phyloP scores from a whole-genome alignment of 768 basidiomycete species.

The Podaxis rugospora region DNA sequence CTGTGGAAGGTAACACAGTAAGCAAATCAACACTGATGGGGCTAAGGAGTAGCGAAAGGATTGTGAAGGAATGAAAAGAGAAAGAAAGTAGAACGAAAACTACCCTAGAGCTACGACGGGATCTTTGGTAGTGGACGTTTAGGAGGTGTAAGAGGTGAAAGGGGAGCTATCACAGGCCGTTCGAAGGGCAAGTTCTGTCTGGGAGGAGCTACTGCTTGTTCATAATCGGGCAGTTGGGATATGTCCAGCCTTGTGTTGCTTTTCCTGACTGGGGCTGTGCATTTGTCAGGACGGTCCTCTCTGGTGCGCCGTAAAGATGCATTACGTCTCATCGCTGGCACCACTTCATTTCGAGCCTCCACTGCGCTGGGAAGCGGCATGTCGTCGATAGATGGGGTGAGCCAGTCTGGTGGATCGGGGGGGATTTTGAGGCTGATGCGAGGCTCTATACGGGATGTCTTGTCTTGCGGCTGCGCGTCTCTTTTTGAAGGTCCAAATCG shows the following conservation, averaged over 20 bases:
- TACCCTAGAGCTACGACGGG: not conserved
- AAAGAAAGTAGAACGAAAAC: no score
- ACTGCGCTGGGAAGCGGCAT: not conserved
- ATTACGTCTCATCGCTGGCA: no score
- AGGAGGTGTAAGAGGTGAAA: not conserved
- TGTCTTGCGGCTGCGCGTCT: not conserved
- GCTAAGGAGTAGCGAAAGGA: not conserved
- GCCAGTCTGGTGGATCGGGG: not conserved
- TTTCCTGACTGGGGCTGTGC: not conserved
- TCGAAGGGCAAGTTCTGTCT: not conserved
- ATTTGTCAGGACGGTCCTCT: not conserved
- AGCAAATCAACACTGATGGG: not conserved
- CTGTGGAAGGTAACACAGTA: not conserved
- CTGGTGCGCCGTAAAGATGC: not conserved
- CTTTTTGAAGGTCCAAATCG: not conserved
- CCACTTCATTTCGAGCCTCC: not conserved
- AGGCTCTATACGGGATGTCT: not conserved
- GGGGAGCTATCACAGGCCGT: not conserved
- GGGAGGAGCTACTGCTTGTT: not conserved
- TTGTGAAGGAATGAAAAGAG: not conserved
- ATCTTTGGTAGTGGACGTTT: conserved; percentile 2
- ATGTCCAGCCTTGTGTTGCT: not conserved
- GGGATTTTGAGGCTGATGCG: not conserved
- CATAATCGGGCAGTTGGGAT: not conserved
- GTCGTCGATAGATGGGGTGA: not conserved